Base-by-base conservation (phyloP, 1,284 basidiomycete genomes). In the Marasmius fiardii region DNA sequence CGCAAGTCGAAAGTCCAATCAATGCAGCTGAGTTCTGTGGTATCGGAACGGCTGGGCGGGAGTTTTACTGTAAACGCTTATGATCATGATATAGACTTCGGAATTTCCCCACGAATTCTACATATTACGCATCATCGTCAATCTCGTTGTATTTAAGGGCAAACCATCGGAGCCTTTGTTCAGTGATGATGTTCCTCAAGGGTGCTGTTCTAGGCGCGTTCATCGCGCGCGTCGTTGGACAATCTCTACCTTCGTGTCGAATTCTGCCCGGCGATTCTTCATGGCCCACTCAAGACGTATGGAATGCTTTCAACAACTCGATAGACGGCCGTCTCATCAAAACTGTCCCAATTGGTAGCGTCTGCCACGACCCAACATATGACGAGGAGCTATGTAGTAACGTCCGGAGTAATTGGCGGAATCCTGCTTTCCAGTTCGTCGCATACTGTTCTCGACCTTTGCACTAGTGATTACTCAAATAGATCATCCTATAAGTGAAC, bases 261-360 rank as follows among this genome's bases (percentile, higher is more conserved):
- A 18, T 31, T 12, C 24, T 54, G 7, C 60, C 60, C 43, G 60
- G 59, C 50, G 60, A 63, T 47, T 16, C 55, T 14, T 54, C 56
- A 3, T 67, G 62, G 55, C 66, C 66, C 18, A 56, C 62, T 8
- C 34, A 43, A 8, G 53, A 56, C 26, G 53, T 59, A 31, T 67
- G 66, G 66, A 50, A 57, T 24, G 55, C 61, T n/a, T 56, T 67
- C 21, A 67, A 66, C 45, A n/a, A 54, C 4, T 60, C 65, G 16
- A 39, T 67, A 3, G 56, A 60, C 20, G 65, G 65, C 3, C 56
- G 57, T 37, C 58, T 67, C 21, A 60, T 65, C 39, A 53, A 62
- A 21, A 61, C 63, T 14, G 58, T 64, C 10, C 66, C 66, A 21
- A 55, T 63, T 20, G 64, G 55, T n/a, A 51, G 44, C n/a, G 56